Conservation (phyloP, 2,329 filamentous ascomycete species). For the Diaporthe nobilis region DNA sequence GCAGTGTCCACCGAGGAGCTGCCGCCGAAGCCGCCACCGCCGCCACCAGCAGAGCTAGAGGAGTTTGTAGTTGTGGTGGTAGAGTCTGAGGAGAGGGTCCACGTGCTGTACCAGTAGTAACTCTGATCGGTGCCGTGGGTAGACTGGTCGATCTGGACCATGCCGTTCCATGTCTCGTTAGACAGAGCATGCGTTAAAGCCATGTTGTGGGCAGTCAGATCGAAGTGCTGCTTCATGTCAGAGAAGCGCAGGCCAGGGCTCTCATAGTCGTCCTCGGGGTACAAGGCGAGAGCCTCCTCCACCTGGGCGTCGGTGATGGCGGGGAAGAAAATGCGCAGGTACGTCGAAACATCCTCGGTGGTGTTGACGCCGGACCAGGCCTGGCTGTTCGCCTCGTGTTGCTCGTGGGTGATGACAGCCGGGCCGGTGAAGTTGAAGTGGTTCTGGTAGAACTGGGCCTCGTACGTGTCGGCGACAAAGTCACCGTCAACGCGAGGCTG, state of each 20-base stretch:
- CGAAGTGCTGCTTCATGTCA: constrained; percentile 54
- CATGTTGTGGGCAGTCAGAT: constrained; percentile 52
- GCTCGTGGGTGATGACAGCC: constrained; percentile 53
- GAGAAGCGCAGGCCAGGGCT: constrained; percentile 52
- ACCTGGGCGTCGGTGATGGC: constrained; percentile 51
- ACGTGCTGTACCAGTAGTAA: constrained; percentile 53
- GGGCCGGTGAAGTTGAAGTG: constrained; percentile 54
- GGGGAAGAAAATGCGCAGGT: constrained; percentile 52
- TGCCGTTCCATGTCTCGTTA: constrained; percentile 55
- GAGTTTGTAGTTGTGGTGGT: constrained; percentile 37
- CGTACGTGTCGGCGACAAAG: constrained; percentile 53
- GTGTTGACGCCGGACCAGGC: constrained; percentile 51
- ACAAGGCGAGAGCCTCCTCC: constrained; percentile 49
- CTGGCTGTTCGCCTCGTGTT: constrained; percentile 52
- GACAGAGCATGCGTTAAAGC: constrained; percentile 52
- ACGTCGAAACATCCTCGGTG: constrained; percentile 50
- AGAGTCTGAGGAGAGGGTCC: constrained; percentile 43
- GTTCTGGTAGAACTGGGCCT: constrained; percentile 53
- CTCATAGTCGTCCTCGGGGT: constrained; percentile 51
- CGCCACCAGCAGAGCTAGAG: constrained; percentile 39
- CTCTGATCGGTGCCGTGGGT: constrained; percentile 54
- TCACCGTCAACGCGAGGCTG: constrained; percentile 55
- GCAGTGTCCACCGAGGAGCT: constrained; percentile 46
- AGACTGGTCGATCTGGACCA: constrained; percentile 49
- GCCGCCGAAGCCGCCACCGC: constrained; percentile 42